Percentiles rank a stretch among this genome's conserved stretches.
Evolutionary conservation across 768 basidiomycete species (phyloP).

Genomic region (Suillus subalutaceus): DNA sequence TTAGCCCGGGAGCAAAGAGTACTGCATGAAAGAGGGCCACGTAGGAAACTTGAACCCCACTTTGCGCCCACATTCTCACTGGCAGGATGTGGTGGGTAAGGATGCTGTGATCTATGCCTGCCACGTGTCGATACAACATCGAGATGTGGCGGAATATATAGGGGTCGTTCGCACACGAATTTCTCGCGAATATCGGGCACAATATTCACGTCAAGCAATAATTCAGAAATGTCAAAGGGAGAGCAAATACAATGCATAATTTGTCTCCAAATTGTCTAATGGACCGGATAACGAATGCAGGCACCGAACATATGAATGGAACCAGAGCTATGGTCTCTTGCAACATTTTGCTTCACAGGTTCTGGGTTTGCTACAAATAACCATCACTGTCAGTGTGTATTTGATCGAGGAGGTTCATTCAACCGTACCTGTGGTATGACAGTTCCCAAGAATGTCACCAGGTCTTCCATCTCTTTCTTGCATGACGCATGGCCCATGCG

Average conservation of each 20-base stretch:
- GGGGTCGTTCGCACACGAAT: conserved; percentile 3
- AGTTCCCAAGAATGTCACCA: conserved; percentile 19
- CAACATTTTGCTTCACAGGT: background rate
- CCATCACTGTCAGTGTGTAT: background rate
- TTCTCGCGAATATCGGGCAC: background rate
- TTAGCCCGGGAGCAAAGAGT: background rate
- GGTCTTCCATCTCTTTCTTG: conserved; percentile 21
- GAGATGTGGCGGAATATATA: background rate
- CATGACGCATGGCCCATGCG: conserved; percentile 17
- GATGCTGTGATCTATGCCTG: background rate
- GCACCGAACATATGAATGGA: background rate
- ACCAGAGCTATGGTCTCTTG: background rate
- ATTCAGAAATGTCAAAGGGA: background rate
- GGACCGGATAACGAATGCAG: background rate
- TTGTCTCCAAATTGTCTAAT: background rate
- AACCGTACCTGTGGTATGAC: conserved; percentile 16
- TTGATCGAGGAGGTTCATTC: background rate
- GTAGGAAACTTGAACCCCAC: background rate
- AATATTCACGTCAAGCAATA: conserved; percentile 1
- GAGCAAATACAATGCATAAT: background rate
- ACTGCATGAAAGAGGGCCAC: background rate
- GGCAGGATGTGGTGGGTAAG: background rate
- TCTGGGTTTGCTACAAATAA: background rate
- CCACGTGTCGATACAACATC: background rate
- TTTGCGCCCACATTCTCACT: conserved; percentile 1